Conservation (phyloP, 805 yeast genomes). For the Yarrowia yakushimensis region DNA sequence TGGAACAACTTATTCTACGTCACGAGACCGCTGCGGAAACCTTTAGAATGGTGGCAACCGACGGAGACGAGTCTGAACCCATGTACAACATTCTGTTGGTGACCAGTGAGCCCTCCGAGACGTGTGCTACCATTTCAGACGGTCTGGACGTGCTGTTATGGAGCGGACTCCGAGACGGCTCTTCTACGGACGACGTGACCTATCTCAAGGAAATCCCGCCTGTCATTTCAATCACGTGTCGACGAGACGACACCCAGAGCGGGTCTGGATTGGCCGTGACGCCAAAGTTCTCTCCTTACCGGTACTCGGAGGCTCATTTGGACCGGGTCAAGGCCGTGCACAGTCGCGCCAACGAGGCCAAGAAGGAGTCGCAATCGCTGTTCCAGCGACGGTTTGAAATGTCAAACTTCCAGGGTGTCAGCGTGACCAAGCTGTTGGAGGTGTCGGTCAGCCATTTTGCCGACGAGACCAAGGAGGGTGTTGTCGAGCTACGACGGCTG, state of each 20-base stretch:
- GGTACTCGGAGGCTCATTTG: slow-evolving; percentile 28
- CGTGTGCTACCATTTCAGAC: slow-evolving; percentile 29
- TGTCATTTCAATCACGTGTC: slow-evolving; percentile 30
- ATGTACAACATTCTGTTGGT: slow-evolving; percentile 1
- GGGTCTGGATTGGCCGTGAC: slow-evolving; percentile 31
- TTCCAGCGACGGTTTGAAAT: slow-evolving; percentile 26
- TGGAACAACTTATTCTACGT: slow-evolving; percentile 26
- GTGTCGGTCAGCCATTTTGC: slow-evolving; percentile 25
- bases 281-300: slow-evolving; percentile 30
- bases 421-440: slow-evolving; percentile 28
- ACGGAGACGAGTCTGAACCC: slow-evolving; percentile 25
- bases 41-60: slow-evolving; percentile 25
- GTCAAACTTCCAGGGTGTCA: slow-evolving; percentile 29
- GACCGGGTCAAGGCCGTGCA: slow-evolving; percentile 24
- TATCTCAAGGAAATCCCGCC: slow-evolving; percentile 30
- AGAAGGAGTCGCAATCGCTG: slow-evolving; percentile 26
- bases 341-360: slow-evolving; percentile 12
- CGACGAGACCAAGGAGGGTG: background rate
- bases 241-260: slow-evolving; percentile 32
- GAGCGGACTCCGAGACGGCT: slow-evolving; percentile 24
- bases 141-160: slow-evolving; percentile 31
- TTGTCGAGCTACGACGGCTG: background rate
- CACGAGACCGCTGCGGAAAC: background rate
- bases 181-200: slow-evolving; percentile 25
- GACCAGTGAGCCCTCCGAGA: background rate